Conservation (phyloP, 2,329 filamentous ascomycete genomes). For the Beauveria caledonica region DNA sequence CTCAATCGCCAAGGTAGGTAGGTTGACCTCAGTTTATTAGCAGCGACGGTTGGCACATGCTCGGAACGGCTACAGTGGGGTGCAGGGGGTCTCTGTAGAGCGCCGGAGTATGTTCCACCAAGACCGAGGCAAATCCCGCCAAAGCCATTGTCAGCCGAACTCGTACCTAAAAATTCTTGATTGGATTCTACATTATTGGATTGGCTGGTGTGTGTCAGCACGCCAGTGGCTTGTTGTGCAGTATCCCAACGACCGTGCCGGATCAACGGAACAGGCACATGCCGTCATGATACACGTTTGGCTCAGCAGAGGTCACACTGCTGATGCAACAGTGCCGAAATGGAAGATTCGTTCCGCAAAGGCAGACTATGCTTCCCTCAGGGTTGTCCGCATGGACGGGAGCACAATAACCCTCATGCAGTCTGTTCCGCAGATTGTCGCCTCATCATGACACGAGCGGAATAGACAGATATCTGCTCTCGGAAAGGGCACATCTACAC, state of each 20-base stretch:
- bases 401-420: background rate
- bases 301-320: background rate
- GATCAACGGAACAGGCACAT: constrained; percentile 9
- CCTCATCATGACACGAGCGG: background rate
- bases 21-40: background rate
- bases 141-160: background rate
- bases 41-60: background rate
- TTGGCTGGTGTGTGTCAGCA: background rate
- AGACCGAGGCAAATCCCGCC: constrained; percentile 4
- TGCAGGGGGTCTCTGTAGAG: background rate
- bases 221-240: background rate
- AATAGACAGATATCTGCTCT: too few species aligned
- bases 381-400: background rate
- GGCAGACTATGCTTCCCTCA: background rate
- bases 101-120: background rate
- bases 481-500: background rate
- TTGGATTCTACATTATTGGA: background rate
- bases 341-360: background rate
- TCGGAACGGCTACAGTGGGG: background rate
- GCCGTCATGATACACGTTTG: background rate
- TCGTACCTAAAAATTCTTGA: background rate
- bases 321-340: background rate
- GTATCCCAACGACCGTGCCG: background rate
- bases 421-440: background rate
- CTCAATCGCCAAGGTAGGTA: background rate